Conservation (phyloP, 139 green algal genomes). For the Pleodorina starrii region DNA sequence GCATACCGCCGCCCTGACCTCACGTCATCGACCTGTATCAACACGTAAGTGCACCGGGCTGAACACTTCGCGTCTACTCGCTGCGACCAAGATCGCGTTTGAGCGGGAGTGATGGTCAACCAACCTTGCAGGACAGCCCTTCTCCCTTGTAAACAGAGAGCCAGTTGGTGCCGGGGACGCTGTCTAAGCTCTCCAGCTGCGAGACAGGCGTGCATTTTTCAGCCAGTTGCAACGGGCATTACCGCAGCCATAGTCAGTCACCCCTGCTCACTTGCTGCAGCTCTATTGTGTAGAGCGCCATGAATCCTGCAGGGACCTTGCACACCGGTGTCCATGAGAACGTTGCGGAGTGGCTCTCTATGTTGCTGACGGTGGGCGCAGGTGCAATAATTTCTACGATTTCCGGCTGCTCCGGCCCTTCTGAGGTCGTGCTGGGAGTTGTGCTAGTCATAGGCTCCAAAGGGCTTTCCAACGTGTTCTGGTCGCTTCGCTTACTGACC, state of each 20-base stretch:
- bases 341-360: neutral
- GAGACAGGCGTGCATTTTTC: neutral
- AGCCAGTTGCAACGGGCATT: neutral
- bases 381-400: neutral
- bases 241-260: neutral
- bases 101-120: conserved; percentile 7
- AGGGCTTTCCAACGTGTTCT: neutral
- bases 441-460: conserved; percentile 26
- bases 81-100: conserved; percentile 11
- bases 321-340: conserved; percentile 13
- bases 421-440: conserved; percentile 17
- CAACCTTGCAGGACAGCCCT: conserved; percentile 7
- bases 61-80: neutral
- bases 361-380: neutral
- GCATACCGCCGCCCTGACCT: conserved; percentile 32
- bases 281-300: neutral
- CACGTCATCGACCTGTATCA: conserved; percentile 25
- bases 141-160: conserved; percentile 32
- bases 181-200: conserved; percentile 28
- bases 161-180: neutral
- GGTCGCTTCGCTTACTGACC: neutral
- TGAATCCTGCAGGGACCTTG: neutral
- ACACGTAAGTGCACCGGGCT: neutral
- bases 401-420: neutral
- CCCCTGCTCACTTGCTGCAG: conserved; percentile 17